These are phyloP conservation scores for Heteromeles arbutifolia DNA, from an alignment of 306 rosid species.

Conservation along the genomic window DNA sequence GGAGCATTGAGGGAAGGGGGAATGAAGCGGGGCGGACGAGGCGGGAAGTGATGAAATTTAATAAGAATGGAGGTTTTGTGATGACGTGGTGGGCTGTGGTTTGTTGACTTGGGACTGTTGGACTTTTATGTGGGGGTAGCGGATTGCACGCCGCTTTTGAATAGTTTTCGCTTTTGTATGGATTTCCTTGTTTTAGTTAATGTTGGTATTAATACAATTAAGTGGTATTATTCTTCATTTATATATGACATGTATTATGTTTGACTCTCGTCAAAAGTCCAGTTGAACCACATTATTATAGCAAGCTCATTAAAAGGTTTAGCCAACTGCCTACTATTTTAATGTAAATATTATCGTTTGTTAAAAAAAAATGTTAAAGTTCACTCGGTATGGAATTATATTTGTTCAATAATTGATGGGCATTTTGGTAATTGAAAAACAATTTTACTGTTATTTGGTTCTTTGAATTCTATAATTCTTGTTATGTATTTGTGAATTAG, in stretches of 20 bases:
- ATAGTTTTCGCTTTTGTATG: no score
- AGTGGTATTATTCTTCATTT: not conserved
- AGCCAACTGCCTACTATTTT: accelerated
- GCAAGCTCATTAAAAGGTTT: no score
- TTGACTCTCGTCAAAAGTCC: accelerated
- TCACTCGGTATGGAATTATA: not conserved
- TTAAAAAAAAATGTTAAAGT: not conserved
- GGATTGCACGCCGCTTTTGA: not conserved
- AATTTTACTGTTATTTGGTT: no score
- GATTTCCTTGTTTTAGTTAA: not conserved
- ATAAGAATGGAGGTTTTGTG: not conserved
- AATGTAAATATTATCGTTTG: not conserved
- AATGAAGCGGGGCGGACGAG: not conserved
- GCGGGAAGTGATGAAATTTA: not conserved
- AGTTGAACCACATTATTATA: no score
- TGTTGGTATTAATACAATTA: not conserved
- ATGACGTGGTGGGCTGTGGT: not conserved
- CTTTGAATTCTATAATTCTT: not conserved
- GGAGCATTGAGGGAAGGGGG: conserved; percentile 16
- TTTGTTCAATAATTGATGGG: not conserved
- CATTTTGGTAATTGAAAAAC: not conserved
- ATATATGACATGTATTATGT: no score
- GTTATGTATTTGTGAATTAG: not conserved
- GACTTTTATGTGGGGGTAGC: not conserved
- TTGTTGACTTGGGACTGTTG: conserved; percentile 2